phyloP scores from a whole-genome alignment of 108 stramenopile species.

The Cyclotella distinguenda region DNA sequence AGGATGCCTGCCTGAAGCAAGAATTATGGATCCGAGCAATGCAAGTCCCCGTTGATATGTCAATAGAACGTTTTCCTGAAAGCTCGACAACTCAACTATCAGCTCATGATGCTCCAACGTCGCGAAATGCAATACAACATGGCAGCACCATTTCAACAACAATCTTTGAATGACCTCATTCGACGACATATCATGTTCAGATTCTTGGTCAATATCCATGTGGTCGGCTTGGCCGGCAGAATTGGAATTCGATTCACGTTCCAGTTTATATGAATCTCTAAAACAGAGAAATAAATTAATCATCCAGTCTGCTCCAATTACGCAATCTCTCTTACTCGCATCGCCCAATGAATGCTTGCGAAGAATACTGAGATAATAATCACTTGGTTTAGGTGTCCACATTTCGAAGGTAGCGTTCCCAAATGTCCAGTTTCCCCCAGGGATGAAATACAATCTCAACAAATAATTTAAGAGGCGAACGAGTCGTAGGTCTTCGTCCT shows the following conservation, averaged over 20 bases:
- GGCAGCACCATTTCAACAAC: slow-evolving; percentile 39
- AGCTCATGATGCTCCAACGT: background rate
- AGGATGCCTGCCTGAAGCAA: background rate
- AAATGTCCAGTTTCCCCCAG: background rate
- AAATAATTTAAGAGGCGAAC: slow-evolving; percentile 22
- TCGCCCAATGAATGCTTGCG: background rate
- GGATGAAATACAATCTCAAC: slow-evolving; percentile 1
- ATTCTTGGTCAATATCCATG: slow-evolving; percentile 14
- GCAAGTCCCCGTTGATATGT: slow-evolving; percentile 38
- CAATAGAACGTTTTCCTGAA: background rate
- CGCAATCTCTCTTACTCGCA: background rate
- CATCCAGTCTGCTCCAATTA: slow-evolving; percentile 14
- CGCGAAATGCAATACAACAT: slow-evolving; percentile 15
- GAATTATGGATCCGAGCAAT: slow-evolving; percentile 35
- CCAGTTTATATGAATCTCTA: slow-evolving; percentile 19
- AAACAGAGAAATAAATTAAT: slow-evolving; percentile 31
- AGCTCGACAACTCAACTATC: background rate
- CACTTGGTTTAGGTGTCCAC: slow-evolving; percentile 17
- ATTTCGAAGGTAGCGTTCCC: background rate
- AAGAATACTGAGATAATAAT: slow-evolving; percentile 17
- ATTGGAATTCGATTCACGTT: background rate
- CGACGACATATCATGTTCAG: no score
- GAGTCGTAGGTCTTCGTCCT: slow-evolving; percentile 17
- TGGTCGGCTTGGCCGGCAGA: background rate
- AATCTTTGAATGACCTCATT: slow-evolving; percentile 2